Evolutionary conservation across 306 rosid species (phyloP), one percentile per base, ranked within the genome.

Genomic region (Ceratonia siliqua): DNA sequence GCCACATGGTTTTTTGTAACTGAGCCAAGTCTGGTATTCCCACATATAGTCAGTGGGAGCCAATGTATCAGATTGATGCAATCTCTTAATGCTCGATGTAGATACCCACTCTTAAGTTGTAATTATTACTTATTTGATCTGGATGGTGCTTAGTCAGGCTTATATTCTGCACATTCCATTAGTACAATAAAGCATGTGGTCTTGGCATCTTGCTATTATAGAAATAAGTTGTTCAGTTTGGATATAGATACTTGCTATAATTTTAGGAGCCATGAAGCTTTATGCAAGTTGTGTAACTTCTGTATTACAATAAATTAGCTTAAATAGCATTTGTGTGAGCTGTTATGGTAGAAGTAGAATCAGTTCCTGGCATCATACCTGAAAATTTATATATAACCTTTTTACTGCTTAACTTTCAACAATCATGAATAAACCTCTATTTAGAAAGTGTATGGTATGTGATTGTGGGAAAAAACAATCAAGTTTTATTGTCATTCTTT

Each of bases 21-120:
- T 67, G 65, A 35, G 28, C 35, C 7, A 35, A 32, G 68, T 50
- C 4, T 54, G 50, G 74, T 61, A 28, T 73, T 66, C 14, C 38
- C 66, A 6, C 17, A 11, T 50, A 10, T 53, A 49, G 63, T 18
- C 15, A 68, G 33, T 67, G 67, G 54, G 45, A 59, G 65, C 41
- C 36, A 36, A 66, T 46, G 15, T 54, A 18, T 22, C 38, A 14
- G 20, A 48, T 15, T 76, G 56, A 76, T 32, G 41, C 32, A 48
- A 33, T 68, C 35, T 41, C 54, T 56, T 42, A 30, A 66, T 66
- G 42, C 8, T 46, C 2, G 0, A n/a, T 66, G 36, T 15, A 15
- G 69, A 32, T 30, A 66, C 56, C 27, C 65, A 46, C 45, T 41
- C 78, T 55, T 53, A 64, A 64, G 28, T 66, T 22, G 68, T 72